Base-by-base conservation (phyloP, 108 stramenopile species). In the Cyclostephanos invisitatus region DNA sequence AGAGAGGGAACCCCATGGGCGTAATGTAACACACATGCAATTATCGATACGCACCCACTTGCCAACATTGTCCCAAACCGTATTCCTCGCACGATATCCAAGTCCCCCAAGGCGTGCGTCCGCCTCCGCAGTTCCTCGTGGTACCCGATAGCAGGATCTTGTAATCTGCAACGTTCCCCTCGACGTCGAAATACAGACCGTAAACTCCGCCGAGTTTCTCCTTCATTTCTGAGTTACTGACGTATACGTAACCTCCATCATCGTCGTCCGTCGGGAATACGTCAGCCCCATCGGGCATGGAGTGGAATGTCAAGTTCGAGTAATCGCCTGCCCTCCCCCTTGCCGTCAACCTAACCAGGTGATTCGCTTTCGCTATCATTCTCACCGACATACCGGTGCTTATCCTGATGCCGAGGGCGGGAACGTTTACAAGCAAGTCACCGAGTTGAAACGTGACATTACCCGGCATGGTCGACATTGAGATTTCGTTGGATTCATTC, bases 121-220 rank as follows among this genome's bases (percentile, higher is more conserved):
- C 88, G 37, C 88, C 88, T 15, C 80, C 75, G 67, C 88, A 89
- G 44, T 89, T 89, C 21, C 50, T 11, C 4, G 38, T 59, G 17
- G 86, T 89, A 2, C 72, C 64, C 2, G 18, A 61, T 4, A 86
- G 48, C 0, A 85, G 10, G 15, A 25, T 24, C 20, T 54, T 20
- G 51, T 88, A 88, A 32, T 73, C 78, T 37, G 79, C 36, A 24
- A 85, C 48, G 22, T 81, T 59, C 9, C 78, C 77, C 17, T 77
- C 61, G 28, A 29, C 12, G 51, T 85, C 64, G 28, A 87, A 84
- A 9, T 63, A 53, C 8, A 85, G 27, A 7, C 72, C 73, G 17
- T 82, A 82, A 1, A 85, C 86, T 6, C 85, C 87, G 38, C 80
- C 83, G 10, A 48, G 14, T 10, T 21, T 42, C 7, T 10, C 12